Base-by-base conservation (phyloP, 768 basidiomycete genomes). In the Pisolithus albus region DNA sequence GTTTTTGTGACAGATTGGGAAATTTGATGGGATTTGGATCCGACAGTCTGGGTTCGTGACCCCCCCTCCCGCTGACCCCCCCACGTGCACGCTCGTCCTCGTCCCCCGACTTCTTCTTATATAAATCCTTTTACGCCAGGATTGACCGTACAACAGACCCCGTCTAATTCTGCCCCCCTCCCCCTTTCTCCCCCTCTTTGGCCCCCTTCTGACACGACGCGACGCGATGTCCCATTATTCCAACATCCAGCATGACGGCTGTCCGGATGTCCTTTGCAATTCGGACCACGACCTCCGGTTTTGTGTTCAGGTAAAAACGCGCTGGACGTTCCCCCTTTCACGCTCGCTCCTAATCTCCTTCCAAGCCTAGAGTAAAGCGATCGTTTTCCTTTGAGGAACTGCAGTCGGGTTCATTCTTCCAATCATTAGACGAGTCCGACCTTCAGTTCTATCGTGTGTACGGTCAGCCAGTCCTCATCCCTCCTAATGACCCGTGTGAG, bases 361-460 rank as follows among this genome's bases (percentile, higher is more conserved):
- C 49, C n/a, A 30, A 67, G 66, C 56, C 68, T 44, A 64, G 56
- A 3, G 34, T 34, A 1, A 66, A 62, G 26, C 66, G 66, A 11
- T 55, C 66, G 37, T 67, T 68, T 38, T 59, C 66, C 1, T 67
- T 70, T 46, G 66, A 67, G 46, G 68, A 67, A 49, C 62, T 67
- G 19, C 68, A 67, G 45, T 67, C 68, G 0, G 68, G 66, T 19
- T 52, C 68, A 3, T 67, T 61, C 62, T 61, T 67, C 34, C 46
- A 50, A 1, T 54, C 56, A 7, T 50, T 67, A 7, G 68, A 70
- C 58, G 66, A 67, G 38, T 66, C 64, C 9, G 66, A 67, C 50
- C 46, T 68, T 2, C 60, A 68, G 18, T 67, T 67, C 51, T 69
- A 64, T 42, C 64, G 56, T 13, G 51, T 68, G 1, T 67, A 67